Percentiles rank a stretch among this genome's conserved stretches.
These are phyloP conservation scores for Rheum nobile DNA, from an alignment of 148 eudicot species.

Conservation along the genomic window DNA sequence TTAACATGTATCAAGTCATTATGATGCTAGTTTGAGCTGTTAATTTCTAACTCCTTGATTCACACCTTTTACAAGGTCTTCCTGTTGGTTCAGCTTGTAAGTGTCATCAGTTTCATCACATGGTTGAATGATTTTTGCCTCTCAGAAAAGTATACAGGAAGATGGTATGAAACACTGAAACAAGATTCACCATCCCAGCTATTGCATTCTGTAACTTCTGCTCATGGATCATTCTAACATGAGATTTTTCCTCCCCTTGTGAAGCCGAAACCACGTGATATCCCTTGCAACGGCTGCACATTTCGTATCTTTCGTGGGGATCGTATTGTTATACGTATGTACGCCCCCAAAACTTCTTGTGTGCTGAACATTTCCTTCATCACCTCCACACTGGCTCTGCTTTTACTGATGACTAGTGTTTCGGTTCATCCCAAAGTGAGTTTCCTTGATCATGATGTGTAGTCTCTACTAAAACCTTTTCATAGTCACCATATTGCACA, in stretches of 20 bases:
- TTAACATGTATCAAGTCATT: neutral
- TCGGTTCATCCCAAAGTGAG: constrained; percentile 71
- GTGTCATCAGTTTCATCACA: constrained; percentile 71
- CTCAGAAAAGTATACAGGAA: constrained; percentile 47
- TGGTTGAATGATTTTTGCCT: constrained; percentile 63
- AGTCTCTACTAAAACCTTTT: neutral
- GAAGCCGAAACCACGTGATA: constrained; percentile 51
- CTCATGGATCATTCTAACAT: neutral
- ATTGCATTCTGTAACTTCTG: neutral
- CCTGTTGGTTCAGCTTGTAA: constrained; percentile 67
- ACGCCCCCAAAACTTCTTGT: constrained; percentile 67
- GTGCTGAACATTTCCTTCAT: constrained; percentile 63
- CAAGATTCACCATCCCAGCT: neutral
- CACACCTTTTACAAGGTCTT: constrained; percentile 49
- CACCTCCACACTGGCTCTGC: constrained; percentile 65
- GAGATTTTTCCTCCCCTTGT: neutral
- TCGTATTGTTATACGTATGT: constrained; percentile 68
- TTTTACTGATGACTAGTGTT: constrained; percentile 73
- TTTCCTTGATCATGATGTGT: neutral
- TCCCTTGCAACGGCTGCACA: constrained; percentile 42
- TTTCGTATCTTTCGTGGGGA: constrained; percentile 47
- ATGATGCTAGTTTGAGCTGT: neutral
- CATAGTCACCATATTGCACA: neutral
- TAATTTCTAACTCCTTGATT: neutral
- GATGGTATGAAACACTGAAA: constrained; percentile 39